Conservation (phyloP, 2,329 filamentous ascomycete genomes). For the Colletotrichum eremochloae region DNA sequence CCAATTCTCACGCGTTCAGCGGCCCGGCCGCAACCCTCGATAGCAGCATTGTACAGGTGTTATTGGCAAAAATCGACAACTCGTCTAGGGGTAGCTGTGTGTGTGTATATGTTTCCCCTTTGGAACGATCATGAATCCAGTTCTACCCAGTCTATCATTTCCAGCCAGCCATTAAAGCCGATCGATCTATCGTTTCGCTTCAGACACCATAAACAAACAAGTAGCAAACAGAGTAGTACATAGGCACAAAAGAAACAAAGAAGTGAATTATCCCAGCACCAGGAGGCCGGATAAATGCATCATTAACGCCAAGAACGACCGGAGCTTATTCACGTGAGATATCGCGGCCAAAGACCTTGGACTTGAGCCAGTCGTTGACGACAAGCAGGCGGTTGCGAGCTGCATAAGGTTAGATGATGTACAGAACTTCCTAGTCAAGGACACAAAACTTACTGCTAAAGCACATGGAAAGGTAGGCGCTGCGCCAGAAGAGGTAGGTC, state of each 20-base stretch:
- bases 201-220: constrained; percentile 35
- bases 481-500: constrained; percentile 98
- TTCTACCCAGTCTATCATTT: constrained; percentile 40
- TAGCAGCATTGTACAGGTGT: constrained; percentile 41
- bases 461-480: constrained; percentile 99
- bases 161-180: constrained; percentile 40
- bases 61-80: constrained; percentile 37
- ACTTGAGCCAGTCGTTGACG: constrained; percentile 95
- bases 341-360: constrained; percentile 95
- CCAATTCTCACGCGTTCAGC: constrained; percentile 31
- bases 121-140: constrained; percentile 32
- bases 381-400: constrained; percentile 96
- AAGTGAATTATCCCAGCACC: constrained; percentile 27
- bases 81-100: constrained; percentile 35
- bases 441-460: constrained; percentile 87
- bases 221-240: constrained; percentile 24
- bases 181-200: constrained; percentile 42
- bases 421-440: background rate
- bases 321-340: constrained; percentile 81
- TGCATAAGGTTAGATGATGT: constrained; percentile 52
- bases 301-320: constrained; percentile 33
- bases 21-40: constrained; percentile 11
- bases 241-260: constrained; percentile 25
- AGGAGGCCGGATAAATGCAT: constrained; percentile 19
- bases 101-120: constrained; percentile 3